A percentile compares a stretch with the other conserved stretches of the same genome.
These are phyloP conservation scores for Calonectria fujianensis DNA, from an alignment of 2,329 filamentous ascomycete species.

Conservation along the genomic window DNA sequence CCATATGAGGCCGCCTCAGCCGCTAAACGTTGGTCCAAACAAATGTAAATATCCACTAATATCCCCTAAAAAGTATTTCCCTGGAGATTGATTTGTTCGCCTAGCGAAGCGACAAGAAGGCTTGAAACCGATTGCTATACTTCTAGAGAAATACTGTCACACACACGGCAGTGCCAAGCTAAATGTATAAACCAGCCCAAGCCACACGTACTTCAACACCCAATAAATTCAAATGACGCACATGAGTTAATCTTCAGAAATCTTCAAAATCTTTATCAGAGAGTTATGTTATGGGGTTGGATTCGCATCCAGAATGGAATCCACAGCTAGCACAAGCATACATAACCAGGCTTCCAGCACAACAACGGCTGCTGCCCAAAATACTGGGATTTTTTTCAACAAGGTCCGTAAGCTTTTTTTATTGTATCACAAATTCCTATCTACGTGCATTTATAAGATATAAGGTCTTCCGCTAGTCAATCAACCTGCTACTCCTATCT, in stretches of 20 bases:
- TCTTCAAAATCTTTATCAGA: neutral
- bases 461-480: neutral
- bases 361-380: neutral
- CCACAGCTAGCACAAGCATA: neutral
- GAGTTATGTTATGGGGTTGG: neutral
- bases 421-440: neutral
- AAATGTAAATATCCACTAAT: no score
- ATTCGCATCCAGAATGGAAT: neutral
- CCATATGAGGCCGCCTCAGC: neutral
- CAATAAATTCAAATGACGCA: neutral
- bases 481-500: neutral
- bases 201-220: neutral
- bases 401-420: neutral
- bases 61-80: no score
- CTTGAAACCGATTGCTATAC: neutral
- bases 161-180: neutral
- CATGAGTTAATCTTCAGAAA: neutral
- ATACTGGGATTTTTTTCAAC: neutral
- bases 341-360: neutral
- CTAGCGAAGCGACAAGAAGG: neutral
- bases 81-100: neutral
- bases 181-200: neutral
- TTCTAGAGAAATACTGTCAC: neutral
- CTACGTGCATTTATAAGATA: neutral
- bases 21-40: neutral